Evolutionary conservation across 768 basidiomycete genomes (phyloP).

Genomic region (Russula olivacea): DNA sequence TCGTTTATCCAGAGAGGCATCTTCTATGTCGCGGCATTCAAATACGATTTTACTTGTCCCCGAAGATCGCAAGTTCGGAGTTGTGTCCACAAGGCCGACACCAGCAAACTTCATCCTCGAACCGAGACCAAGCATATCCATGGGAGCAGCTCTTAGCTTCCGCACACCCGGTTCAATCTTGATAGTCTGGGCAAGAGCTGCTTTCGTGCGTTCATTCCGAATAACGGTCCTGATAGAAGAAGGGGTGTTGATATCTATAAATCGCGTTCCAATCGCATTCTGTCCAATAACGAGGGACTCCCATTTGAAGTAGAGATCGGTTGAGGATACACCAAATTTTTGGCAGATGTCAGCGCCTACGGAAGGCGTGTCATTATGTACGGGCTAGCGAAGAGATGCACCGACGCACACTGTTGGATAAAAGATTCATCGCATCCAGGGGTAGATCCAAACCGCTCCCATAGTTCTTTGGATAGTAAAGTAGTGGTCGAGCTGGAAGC

Average conservation of each 20-base stretch:
- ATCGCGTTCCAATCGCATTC: slow-evolving; percentile 3
- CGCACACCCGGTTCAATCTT: slow-evolving; percentile 1
- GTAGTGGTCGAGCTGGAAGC: background rate
- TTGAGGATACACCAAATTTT: slow-evolving; percentile 49
- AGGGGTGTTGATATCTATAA: slow-evolving; percentile 24
- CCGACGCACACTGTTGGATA: slow-evolving; percentile 20
- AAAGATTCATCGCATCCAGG: slow-evolving; percentile 19
- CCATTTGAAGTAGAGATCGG: slow-evolving; percentile 59
- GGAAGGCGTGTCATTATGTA: background rate
- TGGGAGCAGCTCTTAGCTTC: background rate
- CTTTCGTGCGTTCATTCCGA: slow-evolving; percentile 10
- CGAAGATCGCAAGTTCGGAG: background rate
- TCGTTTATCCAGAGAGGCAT: slow-evolving; percentile 35
- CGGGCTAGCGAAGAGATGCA: background rate
- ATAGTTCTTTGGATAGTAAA: background rate
- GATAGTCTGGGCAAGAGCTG: background rate
- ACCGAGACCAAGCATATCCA: slow-evolving; percentile 28
- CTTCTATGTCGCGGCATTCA: slow-evolving; percentile 19
- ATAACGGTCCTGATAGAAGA: slow-evolving; percentile 8
- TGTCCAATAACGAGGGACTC: slow-evolving; percentile 39
- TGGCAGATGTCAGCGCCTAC: slow-evolving; percentile 60
- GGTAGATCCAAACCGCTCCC: background rate
- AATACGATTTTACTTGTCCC: slow-evolving; percentile 16
- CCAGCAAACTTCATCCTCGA: slow-evolving; percentile 29
- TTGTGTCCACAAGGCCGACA: slow-evolving; percentile 17